phyloP scores from a whole-genome alignment of 495 filamentous ascomycete genomes.

The Lichenothelia convexa region DNA sequence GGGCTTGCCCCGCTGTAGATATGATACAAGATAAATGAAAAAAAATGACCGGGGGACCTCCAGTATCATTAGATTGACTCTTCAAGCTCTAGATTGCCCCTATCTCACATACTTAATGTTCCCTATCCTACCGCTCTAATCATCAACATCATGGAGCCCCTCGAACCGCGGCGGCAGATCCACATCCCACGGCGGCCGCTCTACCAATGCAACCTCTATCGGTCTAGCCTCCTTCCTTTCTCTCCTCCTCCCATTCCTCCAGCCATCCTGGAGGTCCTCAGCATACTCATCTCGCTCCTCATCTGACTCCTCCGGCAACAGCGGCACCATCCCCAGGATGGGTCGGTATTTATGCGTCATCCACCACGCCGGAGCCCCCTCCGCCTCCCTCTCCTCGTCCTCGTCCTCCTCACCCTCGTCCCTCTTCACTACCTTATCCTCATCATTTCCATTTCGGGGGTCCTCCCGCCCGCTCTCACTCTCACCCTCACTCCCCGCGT shows the following conservation, averaged over 20 bases:
- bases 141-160: conserved; percentile 15
- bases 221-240: conserved; percentile 14
- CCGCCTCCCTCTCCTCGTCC: conserved; percentile 7
- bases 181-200: conserved; percentile 71
- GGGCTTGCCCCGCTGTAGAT: too few species aligned
- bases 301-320: conserved; percentile 25
- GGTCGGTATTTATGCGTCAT: conserved; percentile 78
- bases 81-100: neutral
- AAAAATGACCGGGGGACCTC: neutral
- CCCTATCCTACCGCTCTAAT: neutral
- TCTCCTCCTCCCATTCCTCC: conserved; percentile 8
- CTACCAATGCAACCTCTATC: conserved; percentile 70
- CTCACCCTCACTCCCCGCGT: too few species aligned
- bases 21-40: too few species aligned
- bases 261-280: too few species aligned
- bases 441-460: conserved; percentile 4
- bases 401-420: conserved; percentile 4
- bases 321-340: conserved; percentile 69
- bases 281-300: conserved; percentile 4
- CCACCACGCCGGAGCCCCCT: conserved; percentile 39
- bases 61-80: too few species aligned
- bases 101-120: neutral
- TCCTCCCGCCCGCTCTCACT: conserved; percentile 8
- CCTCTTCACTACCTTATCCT: neutral
- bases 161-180: conserved; percentile 53